phyloP scores from a whole-genome alignment of 2,329 filamentous ascomycete genomes.

The Sclerotinia subarctica region DNA sequence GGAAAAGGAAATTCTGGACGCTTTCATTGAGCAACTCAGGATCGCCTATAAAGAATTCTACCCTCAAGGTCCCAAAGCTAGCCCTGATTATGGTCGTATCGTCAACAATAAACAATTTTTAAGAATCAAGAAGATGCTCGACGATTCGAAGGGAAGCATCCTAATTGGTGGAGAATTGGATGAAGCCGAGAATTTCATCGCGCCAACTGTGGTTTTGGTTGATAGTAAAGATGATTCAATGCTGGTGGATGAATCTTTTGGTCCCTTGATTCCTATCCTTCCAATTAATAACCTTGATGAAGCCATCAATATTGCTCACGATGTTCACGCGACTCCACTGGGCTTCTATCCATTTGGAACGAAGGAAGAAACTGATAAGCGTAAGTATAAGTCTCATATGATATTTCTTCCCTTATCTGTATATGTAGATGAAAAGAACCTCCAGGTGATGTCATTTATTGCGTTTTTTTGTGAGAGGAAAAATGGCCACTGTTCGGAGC shows the following conservation, averaged over 20 bases:
- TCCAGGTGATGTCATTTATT: background rate
- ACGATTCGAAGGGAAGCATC: constrained; percentile 77
- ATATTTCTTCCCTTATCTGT: background rate
- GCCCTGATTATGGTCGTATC: constrained; percentile 74
- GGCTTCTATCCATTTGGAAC: constrained; percentile 82
- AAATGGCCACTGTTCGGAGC: background rate
- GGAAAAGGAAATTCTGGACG: constrained; percentile 67
- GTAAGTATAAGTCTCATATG: constrained; percentile 44
- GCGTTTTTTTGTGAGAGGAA: background rate
- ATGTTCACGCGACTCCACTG: constrained; percentile 78
- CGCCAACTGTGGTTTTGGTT: constrained; percentile 88
- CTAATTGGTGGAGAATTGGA: constrained; percentile 83
- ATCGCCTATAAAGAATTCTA: constrained; percentile 72
- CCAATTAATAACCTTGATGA: constrained; percentile 77
- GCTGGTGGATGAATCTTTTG: constrained; percentile 83
- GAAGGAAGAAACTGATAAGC: constrained; percentile 70
- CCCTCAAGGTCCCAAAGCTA: constrained; percentile 75
- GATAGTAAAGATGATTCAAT: constrained; percentile 72
- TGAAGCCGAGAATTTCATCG: constrained; percentile 76
- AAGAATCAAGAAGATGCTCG: constrained; percentile 88
- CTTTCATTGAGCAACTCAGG: constrained; percentile 73
- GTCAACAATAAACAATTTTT: constrained; percentile 77
- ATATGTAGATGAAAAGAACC: background rate
- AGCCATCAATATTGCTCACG: constrained; percentile 77
- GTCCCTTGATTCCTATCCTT: constrained; percentile 83